Base-by-base conservation (phyloP, 768 basidiomycete species). In the Exsudoporus frostii region DNA sequence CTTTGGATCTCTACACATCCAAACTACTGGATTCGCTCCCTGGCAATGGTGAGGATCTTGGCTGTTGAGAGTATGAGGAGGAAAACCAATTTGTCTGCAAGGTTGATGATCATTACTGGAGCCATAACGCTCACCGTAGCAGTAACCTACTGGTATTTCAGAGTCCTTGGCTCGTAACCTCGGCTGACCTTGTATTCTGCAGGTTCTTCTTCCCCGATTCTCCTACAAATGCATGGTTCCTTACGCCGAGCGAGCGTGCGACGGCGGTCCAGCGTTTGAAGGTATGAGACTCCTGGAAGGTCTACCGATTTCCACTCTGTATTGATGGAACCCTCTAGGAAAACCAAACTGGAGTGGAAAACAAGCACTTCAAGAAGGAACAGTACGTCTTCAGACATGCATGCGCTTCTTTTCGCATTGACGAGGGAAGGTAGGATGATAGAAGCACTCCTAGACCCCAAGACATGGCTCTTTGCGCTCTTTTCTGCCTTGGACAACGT, bases 291-390 rank as follows among this genome's bases (percentile, higher is more conserved):
- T n/a, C 5, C 34, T n/a, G 20, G 19, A 20, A n/a, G 2, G 39
- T 13, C 33, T 33, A 19, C 15, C 7, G 14, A 36, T 45, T 10
- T 41, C 7, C 4, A 30, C 30, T 20, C 3, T 17, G 32, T 38
- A 42, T 29, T 55, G 7, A 58, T 13, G 36, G 19, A 17, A 15
- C 6, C 19, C 11, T 20, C 7, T 57, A 84, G 81, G 79, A 74
- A 68, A 89, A 90, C 56, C 87, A 91, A 79, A 86, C 86, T 0
- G 90, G 89, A 29, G 79, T 90, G 10, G 89, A 90, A 69, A 90
- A 88, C 64, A 92, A 91, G 61, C 77, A 77, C 48, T 91, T 88
- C 72, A 91, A 91, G 72, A 81, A 76, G 48, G 85, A 88, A 34
- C 89, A 91, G 88, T 88, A 50, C 56, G 85, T 76, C 10, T 20